Base-by-base conservation (phyloP, 2,329 filamentous ascomycete genomes). In the Fusarium pininemorale region DNA sequence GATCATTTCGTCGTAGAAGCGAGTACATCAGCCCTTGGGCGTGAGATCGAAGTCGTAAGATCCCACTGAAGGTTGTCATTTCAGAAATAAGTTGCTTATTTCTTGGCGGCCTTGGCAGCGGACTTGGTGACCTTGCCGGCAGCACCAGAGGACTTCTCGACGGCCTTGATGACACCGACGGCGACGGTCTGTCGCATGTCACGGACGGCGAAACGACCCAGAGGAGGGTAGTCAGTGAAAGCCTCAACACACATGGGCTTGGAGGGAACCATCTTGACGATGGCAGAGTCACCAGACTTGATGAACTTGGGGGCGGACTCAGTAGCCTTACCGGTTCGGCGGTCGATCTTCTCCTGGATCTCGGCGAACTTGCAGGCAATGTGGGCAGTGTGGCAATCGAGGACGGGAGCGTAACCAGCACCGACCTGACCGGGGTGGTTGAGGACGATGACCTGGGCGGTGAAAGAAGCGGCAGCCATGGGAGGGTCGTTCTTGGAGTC, bases 171-270 rank as follows among this genome's bases (percentile, higher is more conserved):
- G 88, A 97, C 94, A 92, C 94, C 94, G 87, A 97, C 94, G 79
- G 94, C 94, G 80, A 96, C 93, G 86, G 93, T 96, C 85, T 93
- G 90, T 85, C 90, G 89, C 95, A 98, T 98, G 89, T 98, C 96
- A 93, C 96, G 96, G 91, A 99, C 96, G 87, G 96, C 96, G 92
- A 99, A 99, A 93, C 96, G 96, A 87, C 96, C 96, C 83, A 99
- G 95, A 87, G 96, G 96, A 84, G 96, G 96, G 91, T 98, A 99
- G 85, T 98, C 95, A 83, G 95, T 98, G 95, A 98, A 99, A 82
- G 96, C 90, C 94, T 99, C 96, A 87, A 99, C 96, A 88, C 96
- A 99, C 96, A 99, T 99, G 86, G 96, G 96, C 95, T 99, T 99
- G 90, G 96, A 98, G 86, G 96, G 96, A 91, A 98, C 85, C 96